A percentile compares a stretch with the other conserved stretches of the same genome.
These are phyloP conservation scores for Acanthamoeba culbertsoni DNA, from an alignment of 208 protist species.

Conservation along the genomic window DNA sequence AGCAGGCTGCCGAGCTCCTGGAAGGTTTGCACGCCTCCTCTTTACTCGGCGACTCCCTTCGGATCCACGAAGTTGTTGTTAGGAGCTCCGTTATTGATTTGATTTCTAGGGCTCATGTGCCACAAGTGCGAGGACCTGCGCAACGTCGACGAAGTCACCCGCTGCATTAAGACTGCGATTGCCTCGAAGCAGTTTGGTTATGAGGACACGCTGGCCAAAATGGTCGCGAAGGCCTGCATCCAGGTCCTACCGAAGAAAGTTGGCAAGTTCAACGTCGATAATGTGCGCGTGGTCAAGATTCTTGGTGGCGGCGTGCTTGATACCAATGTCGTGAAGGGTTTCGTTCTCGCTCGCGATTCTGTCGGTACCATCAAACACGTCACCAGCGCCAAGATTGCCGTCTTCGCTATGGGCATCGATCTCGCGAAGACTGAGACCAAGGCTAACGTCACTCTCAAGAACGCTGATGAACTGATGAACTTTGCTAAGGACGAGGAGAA, in stretches of 20 bases:
- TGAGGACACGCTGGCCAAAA: constrained; percentile 92
- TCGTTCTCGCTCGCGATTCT: constrained; percentile 94
- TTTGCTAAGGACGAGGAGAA: constrained; percentile 97
- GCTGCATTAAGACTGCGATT: constrained; percentile 71
- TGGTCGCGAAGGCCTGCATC: constrained; percentile 96
- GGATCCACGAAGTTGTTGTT: not conserved
- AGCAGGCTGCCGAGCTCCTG: constrained; percentile 92
- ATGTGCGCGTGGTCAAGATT: constrained; percentile 98
- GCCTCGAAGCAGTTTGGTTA: constrained; percentile 96
- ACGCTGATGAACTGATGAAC: constrained; percentile 96
- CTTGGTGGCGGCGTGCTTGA: constrained; percentile 94
- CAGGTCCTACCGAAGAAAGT: constrained; percentile 94
- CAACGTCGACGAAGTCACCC: constrained; percentile 77
- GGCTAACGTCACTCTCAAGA: constrained; percentile 96
- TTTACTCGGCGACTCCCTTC: not conserved
- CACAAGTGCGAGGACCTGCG: constrained; percentile 88
- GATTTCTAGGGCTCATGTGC: constrained; percentile 29
- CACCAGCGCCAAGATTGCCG: constrained; percentile 96
- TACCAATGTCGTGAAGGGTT: constrained; percentile 94
- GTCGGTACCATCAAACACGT: constrained; percentile 93
- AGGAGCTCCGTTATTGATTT: no score
- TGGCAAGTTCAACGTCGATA: constrained; percentile 98
- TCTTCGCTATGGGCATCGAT: constrained; percentile 97
- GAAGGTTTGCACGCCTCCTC: constrained; percentile 44
- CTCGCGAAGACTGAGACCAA: constrained; percentile 97